Evolutionary conservation across 2,329 filamentous ascomycete species (phyloP).

Genomic region (Colletotrichum ledebouriae): DNA sequence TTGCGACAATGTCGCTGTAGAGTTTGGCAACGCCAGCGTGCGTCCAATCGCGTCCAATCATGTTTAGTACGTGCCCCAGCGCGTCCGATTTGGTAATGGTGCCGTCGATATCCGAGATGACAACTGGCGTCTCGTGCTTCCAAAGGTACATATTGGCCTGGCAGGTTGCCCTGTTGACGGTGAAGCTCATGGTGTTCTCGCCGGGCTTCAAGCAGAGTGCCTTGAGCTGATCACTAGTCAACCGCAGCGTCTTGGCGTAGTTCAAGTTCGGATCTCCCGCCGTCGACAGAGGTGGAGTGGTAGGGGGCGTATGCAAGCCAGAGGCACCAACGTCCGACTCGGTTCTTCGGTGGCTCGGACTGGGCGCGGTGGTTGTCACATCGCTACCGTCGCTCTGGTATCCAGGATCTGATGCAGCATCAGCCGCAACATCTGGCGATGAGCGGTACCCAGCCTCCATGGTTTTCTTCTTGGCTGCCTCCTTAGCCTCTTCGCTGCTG

Average conservation of each 20-base stretch:
- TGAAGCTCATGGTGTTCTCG: constrained; percentile 96
- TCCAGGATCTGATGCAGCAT: constrained; percentile 91
- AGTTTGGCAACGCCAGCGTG: constrained; percentile 96
- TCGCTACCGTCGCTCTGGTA: constrained; percentile 93
- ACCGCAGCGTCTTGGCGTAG: constrained; percentile 94
- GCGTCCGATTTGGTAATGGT: constrained; percentile 99
- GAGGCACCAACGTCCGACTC: constrained; percentile 74
- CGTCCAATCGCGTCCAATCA: constrained; percentile 98
- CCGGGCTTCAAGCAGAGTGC: constrained; percentile 84
- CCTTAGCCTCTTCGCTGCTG: constrained; percentile 95
- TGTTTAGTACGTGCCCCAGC: constrained; percentile 92
- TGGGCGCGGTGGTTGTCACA: constrained; percentile 61
- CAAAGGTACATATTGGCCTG: constrained; percentile 94
- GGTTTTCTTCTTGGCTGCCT: constrained; percentile 80
- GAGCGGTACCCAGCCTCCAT: constrained; percentile 54
- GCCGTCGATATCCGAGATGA: constrained; percentile 98
- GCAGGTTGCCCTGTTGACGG: constrained; percentile 94
- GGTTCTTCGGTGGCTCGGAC: constrained; percentile 69
- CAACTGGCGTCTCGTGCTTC: constrained; percentile 90
- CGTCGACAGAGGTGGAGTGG: constrained; percentile 76
- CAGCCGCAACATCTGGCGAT: constrained; percentile 70
- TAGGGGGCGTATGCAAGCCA: constrained; percentile 73
- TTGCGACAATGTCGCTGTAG: constrained; percentile 93
- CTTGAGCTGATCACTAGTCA: constrained; percentile 97
- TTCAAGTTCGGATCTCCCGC: constrained; percentile 81